Evolutionary conservation across 129 eudicot species (phyloP), one percentile per base, ranked within the genome.

Genomic region (Arctium lappa): DNA sequence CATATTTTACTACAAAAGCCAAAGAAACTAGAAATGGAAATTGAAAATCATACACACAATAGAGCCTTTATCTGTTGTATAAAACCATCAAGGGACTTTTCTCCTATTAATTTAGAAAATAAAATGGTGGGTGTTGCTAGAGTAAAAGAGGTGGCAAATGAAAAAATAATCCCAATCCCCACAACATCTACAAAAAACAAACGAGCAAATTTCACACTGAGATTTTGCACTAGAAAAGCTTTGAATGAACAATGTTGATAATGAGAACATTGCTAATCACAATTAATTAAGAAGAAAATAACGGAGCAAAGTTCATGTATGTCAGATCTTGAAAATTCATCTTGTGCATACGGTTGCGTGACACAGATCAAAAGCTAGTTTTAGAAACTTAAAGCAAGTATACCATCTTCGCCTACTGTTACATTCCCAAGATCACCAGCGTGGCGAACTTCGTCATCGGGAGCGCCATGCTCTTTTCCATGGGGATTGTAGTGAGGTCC

Each of bases 391-490:
- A 78, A 69, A 80, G 60, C 13, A 74, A 15, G 46, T 63, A 74
- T 95, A 95, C 99, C 99, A 86, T 95, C 97, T 78, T 92, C 97
- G 72, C 99, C 97, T 48, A 88, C 99, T 44, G 90, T 90, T 56
- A 95, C 84, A 80, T 95, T 95, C 68, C 99, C 99, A 75, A 95
- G 99, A 87, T 95, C 99, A 71, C 99, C 99, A 86, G 99, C 99
- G 91, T 95, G 99, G 87, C 99, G 99, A 74, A 7, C 60, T 85
- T 91, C 97, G 22, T 95, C 99, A 74, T 90, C 94, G 34, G 99
- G 99, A 75, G 99, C 92, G 78, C 99, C 99, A 84, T 95, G 99
- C 75, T 88, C 97, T 82, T 92, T 91, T 31, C 89, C 94, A 88
- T 88, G 92, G 77, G 99, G 99, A 84, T 95, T 95, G 79, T 77